Conservation (phyloP, 495 filamentous ascomycete species). For the Hypoxylon fuscum region DNA sequence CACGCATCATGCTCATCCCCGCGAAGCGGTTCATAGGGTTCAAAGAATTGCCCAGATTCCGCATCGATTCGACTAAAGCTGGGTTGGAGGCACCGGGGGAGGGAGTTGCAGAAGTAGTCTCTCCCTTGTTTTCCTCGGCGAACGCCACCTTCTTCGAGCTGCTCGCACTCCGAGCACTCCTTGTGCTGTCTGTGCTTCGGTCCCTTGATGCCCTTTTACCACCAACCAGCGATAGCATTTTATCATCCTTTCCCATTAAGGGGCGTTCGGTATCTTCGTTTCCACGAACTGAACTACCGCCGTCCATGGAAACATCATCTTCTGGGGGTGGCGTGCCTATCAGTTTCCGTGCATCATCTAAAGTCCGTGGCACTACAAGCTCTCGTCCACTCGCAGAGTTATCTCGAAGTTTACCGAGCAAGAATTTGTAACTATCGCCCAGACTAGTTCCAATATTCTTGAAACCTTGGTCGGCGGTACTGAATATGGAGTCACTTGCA, state of each 20-base stretch:
- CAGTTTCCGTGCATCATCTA: slow-evolving; percentile 90
- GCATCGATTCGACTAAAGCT: slow-evolving; percentile 79
- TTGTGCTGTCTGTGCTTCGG: slow-evolving; percentile 77
- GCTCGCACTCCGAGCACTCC: slow-evolving; percentile 63
- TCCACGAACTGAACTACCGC: slow-evolving; percentile 55
- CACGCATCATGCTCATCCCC: slow-evolving; percentile 73
- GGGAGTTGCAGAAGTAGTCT: slow-evolving; percentile 46
- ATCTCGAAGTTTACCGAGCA: slow-evolving; percentile 89
- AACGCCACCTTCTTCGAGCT: slow-evolving; percentile 63
- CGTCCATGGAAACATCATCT: slow-evolving; percentile 62
- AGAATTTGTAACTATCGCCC: slow-evolving; percentile 90
- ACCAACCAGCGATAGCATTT: slow-evolving; percentile 68
- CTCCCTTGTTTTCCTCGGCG: slow-evolving; percentile 48
- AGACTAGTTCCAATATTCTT: slow-evolving; percentile 89
- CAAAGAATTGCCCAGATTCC: slow-evolving; percentile 81
- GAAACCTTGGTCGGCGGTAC: slow-evolving; percentile 86
- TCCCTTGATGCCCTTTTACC: slow-evolving; percentile 71
- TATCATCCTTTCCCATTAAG: slow-evolving; percentile 60
- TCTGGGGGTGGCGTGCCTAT: slow-evolving; percentile 73
- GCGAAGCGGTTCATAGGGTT: slow-evolving; percentile 84
- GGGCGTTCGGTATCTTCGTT: slow-evolving; percentile 47
- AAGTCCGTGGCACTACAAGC: slow-evolving; percentile 78
- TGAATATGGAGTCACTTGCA: slow-evolving; percentile 83
- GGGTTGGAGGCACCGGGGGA: slow-evolving; percentile 57
- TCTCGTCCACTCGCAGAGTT: slow-evolving; percentile 57